Conservation (phyloP, 441 rosid species). For the Dalechampia spathulata region DNA sequence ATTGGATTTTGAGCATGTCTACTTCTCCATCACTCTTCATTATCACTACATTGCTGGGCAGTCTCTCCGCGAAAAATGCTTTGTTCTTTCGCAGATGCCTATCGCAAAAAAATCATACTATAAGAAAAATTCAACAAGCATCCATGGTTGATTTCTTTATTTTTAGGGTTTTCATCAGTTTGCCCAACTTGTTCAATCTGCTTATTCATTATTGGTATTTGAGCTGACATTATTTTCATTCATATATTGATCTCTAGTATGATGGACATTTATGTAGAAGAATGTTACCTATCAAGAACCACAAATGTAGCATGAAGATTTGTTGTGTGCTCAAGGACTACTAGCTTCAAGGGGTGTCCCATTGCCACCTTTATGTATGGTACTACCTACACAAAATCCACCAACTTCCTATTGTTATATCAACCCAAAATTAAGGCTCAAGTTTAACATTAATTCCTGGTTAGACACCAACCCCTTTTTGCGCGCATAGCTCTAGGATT, state of each 20-base stretch:
- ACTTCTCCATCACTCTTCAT: slow-evolving; percentile 31
- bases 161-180: too few species aligned
- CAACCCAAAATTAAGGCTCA: too few species aligned
- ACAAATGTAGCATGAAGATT: slow-evolving; percentile 35
- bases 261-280: background rate
- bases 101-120: background rate
- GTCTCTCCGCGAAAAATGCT: slow-evolving; percentile 28
- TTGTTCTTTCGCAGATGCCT: slow-evolving; percentile 32
- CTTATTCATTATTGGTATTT: too few species aligned
- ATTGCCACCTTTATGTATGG: slow-evolving; percentile 29
- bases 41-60: slow-evolving; percentile 29
- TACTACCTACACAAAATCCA: slow-evolving; percentile 19
- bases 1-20: slow-evolving; percentile 23
- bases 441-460: too few species aligned
- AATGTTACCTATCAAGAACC: slow-evolving; percentile 24
- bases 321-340: slow-evolving; percentile 30
- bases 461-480: slow-evolving; percentile 27
- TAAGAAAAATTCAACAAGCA: too few species aligned
- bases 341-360: slow-evolving; percentile 32
- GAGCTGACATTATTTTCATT: too few species aligned
- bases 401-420: too few species aligned
- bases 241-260: too few species aligned
- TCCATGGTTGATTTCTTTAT: too few species aligned
- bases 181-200: too few species aligned
- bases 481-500: slow-evolving; percentile 26